Evolutionary conservation across 225 moss, liverwort and hornwort genomes (phyloP).

Genomic region (Polytrichum commune): DNA sequence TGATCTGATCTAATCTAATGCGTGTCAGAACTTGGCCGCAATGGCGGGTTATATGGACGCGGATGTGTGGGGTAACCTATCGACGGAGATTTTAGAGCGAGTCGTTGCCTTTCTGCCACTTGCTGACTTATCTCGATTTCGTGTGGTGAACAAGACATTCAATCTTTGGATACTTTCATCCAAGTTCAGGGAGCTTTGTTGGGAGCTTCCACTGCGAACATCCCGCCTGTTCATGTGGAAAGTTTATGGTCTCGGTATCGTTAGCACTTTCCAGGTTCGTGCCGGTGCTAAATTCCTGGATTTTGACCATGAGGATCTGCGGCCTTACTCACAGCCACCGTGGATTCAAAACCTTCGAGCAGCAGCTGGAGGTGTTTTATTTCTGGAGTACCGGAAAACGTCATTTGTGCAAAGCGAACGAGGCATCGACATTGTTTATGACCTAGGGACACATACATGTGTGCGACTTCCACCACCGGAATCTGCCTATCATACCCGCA

Average conservation of each 20-base stretch:
- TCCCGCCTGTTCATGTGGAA: background rate
- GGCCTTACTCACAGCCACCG: background rate
- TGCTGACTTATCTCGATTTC: background rate
- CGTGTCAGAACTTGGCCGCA: too few relatives aligned
- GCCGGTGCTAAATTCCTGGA: background rate
- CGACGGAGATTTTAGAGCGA: background rate
- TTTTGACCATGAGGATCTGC: constrained; percentile 1
- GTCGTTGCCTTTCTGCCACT: constrained; percentile 1
- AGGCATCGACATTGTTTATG: background rate
- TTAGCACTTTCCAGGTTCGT: background rate
- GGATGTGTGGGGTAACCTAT: background rate
- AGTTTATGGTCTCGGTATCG: background rate
- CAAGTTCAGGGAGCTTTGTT: background rate
- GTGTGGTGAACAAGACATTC: background rate
- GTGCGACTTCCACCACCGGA: background rate
- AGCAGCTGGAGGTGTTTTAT: background rate
- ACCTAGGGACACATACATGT: background rate
- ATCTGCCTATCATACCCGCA: background rate
- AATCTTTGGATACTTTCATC: background rate
- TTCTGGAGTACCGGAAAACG: background rate
- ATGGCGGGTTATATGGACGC: constrained; percentile 28
- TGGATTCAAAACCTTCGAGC: background rate
- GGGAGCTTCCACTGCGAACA: background rate
- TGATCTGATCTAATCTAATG: too few relatives aligned
- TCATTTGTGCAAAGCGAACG: background rate